Percentiles rank a stretch among this genome's conserved stretches.
phyloP scores from a whole-genome alignment of 2,329 filamentous ascomycete species.

The Bipolaris oryzae region DNA sequence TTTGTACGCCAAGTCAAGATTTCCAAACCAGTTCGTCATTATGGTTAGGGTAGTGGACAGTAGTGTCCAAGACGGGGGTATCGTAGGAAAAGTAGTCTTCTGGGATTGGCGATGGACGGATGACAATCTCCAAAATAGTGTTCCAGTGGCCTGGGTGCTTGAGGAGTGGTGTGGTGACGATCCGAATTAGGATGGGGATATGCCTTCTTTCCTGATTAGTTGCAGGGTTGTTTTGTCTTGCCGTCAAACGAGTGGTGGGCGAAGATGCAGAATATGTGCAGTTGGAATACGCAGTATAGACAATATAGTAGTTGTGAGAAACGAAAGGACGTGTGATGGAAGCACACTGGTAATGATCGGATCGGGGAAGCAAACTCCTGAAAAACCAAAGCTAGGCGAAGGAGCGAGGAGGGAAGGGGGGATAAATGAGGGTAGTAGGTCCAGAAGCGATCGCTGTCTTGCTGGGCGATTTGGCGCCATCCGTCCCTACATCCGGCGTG shows the following conservation, averaged over 20 bases:
- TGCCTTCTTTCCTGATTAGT: constrained; percentile 13
- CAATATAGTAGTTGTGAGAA: constrained; percentile 16
- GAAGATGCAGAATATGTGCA: constrained; percentile 26
- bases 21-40: constrained; percentile 41
- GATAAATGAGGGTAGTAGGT: constrained; percentile 35
- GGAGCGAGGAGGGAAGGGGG: constrained; percentile 25
- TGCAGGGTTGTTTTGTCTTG: neutral
- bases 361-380: constrained; percentile 28
- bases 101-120: neutral
- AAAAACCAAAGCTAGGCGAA: constrained; percentile 23
- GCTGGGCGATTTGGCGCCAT: constrained; percentile 28
- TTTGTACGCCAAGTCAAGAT: constrained; percentile 47
- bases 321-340: constrained; percentile 45
- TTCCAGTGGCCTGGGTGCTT: neutral
- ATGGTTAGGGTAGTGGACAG: neutral
- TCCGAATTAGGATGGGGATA: neutral
- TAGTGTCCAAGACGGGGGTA: neutral
- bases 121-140: neutral
- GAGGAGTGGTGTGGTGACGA: neutral
- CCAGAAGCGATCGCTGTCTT: constrained; percentile 26
- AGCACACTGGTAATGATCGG: constrained; percentile 39
- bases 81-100: neutral
- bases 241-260: constrained; percentile 14
- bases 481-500: too few species aligned
- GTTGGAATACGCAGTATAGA: constrained; percentile 15